phyloP scores from a whole-genome alignment of 148 eudicot genomes.

The Vaccinium myrtillus region DNA sequence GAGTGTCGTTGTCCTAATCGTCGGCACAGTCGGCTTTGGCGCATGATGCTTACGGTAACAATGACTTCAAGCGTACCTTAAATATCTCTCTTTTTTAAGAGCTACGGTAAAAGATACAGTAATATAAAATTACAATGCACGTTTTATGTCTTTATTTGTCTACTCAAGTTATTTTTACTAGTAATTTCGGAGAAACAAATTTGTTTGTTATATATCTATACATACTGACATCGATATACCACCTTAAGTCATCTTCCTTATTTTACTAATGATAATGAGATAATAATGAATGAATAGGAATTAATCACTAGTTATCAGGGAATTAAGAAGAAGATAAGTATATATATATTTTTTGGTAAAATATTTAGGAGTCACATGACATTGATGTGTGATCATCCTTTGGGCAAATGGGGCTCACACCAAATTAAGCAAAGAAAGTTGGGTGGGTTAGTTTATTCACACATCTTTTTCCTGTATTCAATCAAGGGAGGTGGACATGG shows the following conservation, averaged over 20 bases:
- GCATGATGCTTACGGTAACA: slow-evolving; percentile 1
- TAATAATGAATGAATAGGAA: not conserved
- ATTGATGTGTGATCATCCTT: slow-evolving; percentile 22
- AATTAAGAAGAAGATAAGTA: not conserved
- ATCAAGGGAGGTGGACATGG: slow-evolving; percentile 13
- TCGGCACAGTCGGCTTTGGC: not conserved
- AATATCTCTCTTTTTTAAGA: not conserved
- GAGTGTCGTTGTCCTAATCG: slow-evolving; percentile 2
- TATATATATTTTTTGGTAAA: not conserved
- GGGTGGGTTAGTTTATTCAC: slow-evolving; percentile 2
- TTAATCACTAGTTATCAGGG: no score
- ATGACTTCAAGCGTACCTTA: not conserved
- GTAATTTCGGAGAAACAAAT: no score
- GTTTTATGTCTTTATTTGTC: not conserved
- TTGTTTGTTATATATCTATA: not conserved
- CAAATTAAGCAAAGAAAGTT: not conserved
- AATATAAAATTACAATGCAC: not conserved
- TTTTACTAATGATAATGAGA: not conserved
- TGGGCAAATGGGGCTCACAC: slow-evolving; percentile 5
- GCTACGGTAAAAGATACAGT: not conserved
- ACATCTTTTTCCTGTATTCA: slow-evolving; percentile 14
- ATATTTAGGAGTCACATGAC: slow-evolving; percentile 16
- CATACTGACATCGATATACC: not conserved
- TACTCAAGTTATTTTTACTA: not conserved
- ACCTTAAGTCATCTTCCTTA: not conserved